phyloP scores from a whole-genome alignment of 2,329 filamentous ascomycete species.

The Aspergillus pseudoviridinutans region DNA sequence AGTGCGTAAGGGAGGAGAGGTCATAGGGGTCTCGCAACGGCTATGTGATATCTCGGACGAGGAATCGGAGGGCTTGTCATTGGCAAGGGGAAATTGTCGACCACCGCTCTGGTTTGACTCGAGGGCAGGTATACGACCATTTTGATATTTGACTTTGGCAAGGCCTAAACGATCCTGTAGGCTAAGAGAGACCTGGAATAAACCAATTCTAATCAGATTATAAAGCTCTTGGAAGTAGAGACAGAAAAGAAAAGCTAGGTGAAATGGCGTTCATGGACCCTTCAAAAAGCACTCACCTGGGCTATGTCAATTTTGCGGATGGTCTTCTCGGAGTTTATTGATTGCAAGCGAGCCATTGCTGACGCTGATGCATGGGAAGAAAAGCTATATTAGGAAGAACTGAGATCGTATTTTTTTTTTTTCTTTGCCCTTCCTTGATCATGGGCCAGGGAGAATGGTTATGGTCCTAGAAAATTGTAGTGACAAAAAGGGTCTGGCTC shows the following conservation, averaged over 20 bases:
- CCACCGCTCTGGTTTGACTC: slow-evolving; percentile 72
- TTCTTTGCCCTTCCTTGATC: background rate
- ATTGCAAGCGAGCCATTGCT: slow-evolving; percentile 30
- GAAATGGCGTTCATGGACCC: background rate
- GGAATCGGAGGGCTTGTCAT: slow-evolving; percentile 78
- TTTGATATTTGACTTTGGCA: slow-evolving; percentile 94
- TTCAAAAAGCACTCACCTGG: slow-evolving; percentile 28
- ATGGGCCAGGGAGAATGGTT: background rate
- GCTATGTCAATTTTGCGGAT: slow-evolving; percentile 41
- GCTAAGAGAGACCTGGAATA: slow-evolving; percentile 76
- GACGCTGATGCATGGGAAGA: slow-evolving; percentile 10
- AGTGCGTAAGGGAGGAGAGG: slow-evolving; percentile 80
- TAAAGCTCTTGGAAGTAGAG: background rate
- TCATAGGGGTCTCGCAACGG: slow-evolving; percentile 50
- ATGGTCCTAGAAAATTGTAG: slow-evolving; percentile 1
- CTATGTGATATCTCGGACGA: slow-evolving; percentile 75
- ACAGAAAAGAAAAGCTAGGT: background rate
- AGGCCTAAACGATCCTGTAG: slow-evolving; percentile 91
- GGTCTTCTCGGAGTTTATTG: slow-evolving; percentile 34
- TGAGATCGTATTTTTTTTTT: background rate
- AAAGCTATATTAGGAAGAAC: background rate
- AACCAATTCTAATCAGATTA: background rate
- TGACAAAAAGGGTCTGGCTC: background rate
- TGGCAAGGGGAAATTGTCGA: slow-evolving; percentile 61
- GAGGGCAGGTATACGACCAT: slow-evolving; percentile 82